Percentiles rank a stretch among this genome's conserved stretches.
Conservation (phyloP, 73 alveolate genomes). For the Paramecium sexaurelia region DNA sequence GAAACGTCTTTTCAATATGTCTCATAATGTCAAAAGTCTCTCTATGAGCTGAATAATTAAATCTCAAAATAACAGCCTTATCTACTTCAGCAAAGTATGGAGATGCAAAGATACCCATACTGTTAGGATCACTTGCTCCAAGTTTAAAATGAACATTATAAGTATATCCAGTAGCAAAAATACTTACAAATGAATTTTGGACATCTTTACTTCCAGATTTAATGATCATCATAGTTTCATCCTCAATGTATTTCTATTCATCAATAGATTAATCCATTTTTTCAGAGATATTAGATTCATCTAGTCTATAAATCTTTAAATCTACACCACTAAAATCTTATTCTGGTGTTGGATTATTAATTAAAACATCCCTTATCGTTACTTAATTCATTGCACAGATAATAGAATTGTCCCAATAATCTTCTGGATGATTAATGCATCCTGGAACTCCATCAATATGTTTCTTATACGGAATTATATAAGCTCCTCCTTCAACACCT, state of each 20-base stretch:
- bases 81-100: conserved; percentile 40
- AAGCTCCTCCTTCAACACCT: conserved; percentile 33
- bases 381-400: conserved; percentile 48
- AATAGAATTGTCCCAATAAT: conserved; percentile 56
- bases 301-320: conserved; percentile 9
- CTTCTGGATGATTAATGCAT: conserved; percentile 29
- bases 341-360: conserved; percentile 53
- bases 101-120: conserved; percentile 49
- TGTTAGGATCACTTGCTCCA: conserved; percentile 38
- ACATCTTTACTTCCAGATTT: conserved; percentile 57
- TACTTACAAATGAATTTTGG: conserved; percentile 22
- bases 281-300: neutral
- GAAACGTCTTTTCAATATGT: conserved; percentile 29
- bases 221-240: conserved; percentile 56
- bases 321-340: conserved; percentile 43
- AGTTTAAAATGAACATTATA: conserved; percentile 49
- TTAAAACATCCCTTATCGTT: conserved; percentile 46
- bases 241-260: neutral
- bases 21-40: conserved; percentile 57
- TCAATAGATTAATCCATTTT: neutral
- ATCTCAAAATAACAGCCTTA: conserved; percentile 33
- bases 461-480: conserved; percentile 51
- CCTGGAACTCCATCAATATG: conserved; percentile 43
- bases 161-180: conserved; percentile 55
- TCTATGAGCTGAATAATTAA: conserved; percentile 57